Base-by-base conservation (phyloP, 2,329 filamentous ascomycete genomes). In the Xylaria sp. region DNA sequence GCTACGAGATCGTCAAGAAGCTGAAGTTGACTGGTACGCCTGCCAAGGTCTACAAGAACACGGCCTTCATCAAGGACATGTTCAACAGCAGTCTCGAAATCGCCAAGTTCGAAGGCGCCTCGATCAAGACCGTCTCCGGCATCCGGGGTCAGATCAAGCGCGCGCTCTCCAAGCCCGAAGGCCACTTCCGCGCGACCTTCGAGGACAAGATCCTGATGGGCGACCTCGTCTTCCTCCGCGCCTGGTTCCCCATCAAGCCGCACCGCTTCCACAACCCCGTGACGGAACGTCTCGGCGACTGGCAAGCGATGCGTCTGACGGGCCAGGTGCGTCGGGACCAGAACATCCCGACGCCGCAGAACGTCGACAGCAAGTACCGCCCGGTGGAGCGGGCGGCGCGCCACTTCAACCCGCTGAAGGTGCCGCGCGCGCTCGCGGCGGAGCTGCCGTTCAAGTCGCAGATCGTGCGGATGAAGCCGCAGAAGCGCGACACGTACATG, bases 1-100 rank as follows among this genome's bases (percentile, higher is more conserved):
- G 89, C 47, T 92, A 91, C 2, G 94, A 99, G 73, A 97, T 99
- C 66, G 94, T 99, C 75, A 99, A 99, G 83, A 99, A 99, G 81
- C 87, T 99, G 71, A 99, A 99, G 76, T 84, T 99, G 53, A 97
- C 92, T 0, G 94, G 94, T 61, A 82, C 85, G 52, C 92, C 94
- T 1, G 95, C 94, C 23, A 66, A 66, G 48, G 53, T 66, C 8
- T 66, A 65, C 85, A 96, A 96, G 77, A 99, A 99, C 79, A 99
- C 94, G 0, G 92, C 94, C 46, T 99, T 99, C 73, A 92, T 99
- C 78, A 95, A 94, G 75, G 91, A 96, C 77, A 99, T 99, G 63
- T 99, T 99, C 81, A 92, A 85, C 72, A 88, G 89, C 0, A 83
- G 91, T 0, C 86, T 99, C 48, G 94, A 99, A 73, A 94, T 99